Base-by-base conservation (phyloP, 768 basidiomycete genomes). In the Rhizopogon vesiculosus region DNA sequence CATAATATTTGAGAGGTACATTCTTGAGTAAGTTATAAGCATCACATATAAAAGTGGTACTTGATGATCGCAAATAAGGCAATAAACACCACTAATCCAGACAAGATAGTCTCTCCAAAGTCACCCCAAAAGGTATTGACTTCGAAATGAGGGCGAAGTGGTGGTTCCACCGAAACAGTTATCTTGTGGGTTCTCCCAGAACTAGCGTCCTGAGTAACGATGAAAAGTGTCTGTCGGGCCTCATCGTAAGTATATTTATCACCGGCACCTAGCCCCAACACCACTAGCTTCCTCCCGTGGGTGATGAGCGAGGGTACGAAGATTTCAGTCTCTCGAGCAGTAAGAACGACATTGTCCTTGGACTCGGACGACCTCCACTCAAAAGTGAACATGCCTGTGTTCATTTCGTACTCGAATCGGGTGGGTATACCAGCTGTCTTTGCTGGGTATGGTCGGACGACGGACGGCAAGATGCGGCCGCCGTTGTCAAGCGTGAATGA, bases 371-470 rank as follows among this genome's bases (percentile, higher is more conserved):
- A 59, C 25, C 70, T 69, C 90, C 89, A 93, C 62, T 81, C 80
- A 61, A 78, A 91, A 1, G 69, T 71, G 63, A 91, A 87, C 9
- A 70, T 67, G 2, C 89, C 88, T 0, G 83, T 84, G 53, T 82
- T 88, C 77, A 89, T 79, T 68, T 93, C 89, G 68, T 93, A 96
- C 16, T 82, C 76, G 62, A 87, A 87, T 5, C 71, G 72, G 8
- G 86, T 65, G 0, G 94, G 95, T 15, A 90, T 82, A 10, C 96
- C 96, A 1, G 93, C 90, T 0, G 87, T 89, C 67, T 95, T 96
- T 50, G 92, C 84, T 1, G 93, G 83, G 68, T 98, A 97, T 3
- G 96, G 96, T 2, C 96, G 84, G 25, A 96, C 92, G 51, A 97
- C 71, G 3, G 89, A 79, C 13, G 82, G 72, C 2, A 98, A 75